Base-by-base conservation (phyloP, 768 basidiomycete species). In the Tylopilus plumbeoviolaceoides region DNA sequence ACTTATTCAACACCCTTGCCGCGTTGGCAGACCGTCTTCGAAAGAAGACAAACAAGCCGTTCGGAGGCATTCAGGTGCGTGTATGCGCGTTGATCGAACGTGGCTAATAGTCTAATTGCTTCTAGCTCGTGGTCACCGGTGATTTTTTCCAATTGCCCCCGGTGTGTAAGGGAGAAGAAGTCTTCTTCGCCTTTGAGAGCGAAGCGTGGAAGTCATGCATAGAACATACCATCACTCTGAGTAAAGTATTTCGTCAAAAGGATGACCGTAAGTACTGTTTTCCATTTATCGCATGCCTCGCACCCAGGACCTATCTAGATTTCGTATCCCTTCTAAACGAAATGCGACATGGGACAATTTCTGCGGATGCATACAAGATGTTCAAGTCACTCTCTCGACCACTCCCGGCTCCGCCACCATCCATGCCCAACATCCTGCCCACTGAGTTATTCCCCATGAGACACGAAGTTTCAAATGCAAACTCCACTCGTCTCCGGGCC, bases 301-400 rank as follows among this genome's bases (percentile, higher is more conserved):
- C 8, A 38, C 45, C 50, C 12, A 3, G 23, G n/a, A 27, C 18
- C 23, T 20, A 18, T 31, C 21, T 57, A 87, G 85, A 73, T 27
- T 87, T 91, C 59, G 77, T 89, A 55, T 76, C 81, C 48, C 79
- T 89, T 66, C 69, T 91, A n/a, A 90, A 90, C 64, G 81, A 87
- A 65, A 81, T 89, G 70, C 80, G 89, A 25, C 79, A 78, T 43
- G 89, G 89, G 0, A 66, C 61, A 5, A 74, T 87, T 25, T 76
- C 78, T 0, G 56, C 66, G 0, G 63, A 70, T 1, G 79, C 82
- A 1, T 76, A 79, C 31, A 53, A 51, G 15, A 73, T 70, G 25
- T 86, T 87, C 71, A 70, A 70, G 30, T 62, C 67, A 4, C 74
- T 87, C 7, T 69, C 74, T 0, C 70, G 59, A 28, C 59, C 46